Evolutionary conservation across 306 rosid genomes (phyloP), one percentile per base, ranked within the genome.

Genomic region (Citrullus colocynthis): DNA sequence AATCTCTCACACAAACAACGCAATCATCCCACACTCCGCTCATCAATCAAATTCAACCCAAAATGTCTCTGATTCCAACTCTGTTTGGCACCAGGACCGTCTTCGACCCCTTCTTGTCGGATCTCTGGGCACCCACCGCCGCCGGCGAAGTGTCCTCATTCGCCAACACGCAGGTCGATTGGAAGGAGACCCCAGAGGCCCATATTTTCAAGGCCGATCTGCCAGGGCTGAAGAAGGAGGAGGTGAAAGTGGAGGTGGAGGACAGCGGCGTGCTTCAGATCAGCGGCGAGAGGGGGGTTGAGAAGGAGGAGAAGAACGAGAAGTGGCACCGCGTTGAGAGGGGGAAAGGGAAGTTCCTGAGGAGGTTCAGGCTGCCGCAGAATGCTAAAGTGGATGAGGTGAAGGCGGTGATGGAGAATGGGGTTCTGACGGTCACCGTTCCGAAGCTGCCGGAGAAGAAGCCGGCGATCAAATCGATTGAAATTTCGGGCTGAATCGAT

Each of bases 191-290:
- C 3, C 80, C 80, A 0, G 90, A 83, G 21, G 81, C 88, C 2
- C 78, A 85, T 6, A 73, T 87, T 7, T 82, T 45, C 82, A 83
- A 67, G 67, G 89, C 70, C 4, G 82, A 73, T 42, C 78, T 91
- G 75, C 93, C 89, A 0, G 91, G 90, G 15, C 8, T 87, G 8
- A 83, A 71, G 56, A 83, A 66, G 20, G 83, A 72, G 3, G 87
- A 88, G 18, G 85, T 89, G 64, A 80, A 83, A n/a, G 88, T 89
- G 28, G 89, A 85, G 64, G 87, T 91, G 10, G 90, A 82, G 6
- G 85, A 85, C 6, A 84, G 71, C 5, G 79, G 69, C 4, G 82
- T 79, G 6, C 81, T 91, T 3, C 66, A 75, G n/a, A 89, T 89
- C 30, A 62, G 75, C 3, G 87, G 88, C 2, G 87, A 84, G 78